phyloP scores from a whole-genome alignment of 2,329 filamentous ascomycete species.

The Grosmannia huntii region DNA sequence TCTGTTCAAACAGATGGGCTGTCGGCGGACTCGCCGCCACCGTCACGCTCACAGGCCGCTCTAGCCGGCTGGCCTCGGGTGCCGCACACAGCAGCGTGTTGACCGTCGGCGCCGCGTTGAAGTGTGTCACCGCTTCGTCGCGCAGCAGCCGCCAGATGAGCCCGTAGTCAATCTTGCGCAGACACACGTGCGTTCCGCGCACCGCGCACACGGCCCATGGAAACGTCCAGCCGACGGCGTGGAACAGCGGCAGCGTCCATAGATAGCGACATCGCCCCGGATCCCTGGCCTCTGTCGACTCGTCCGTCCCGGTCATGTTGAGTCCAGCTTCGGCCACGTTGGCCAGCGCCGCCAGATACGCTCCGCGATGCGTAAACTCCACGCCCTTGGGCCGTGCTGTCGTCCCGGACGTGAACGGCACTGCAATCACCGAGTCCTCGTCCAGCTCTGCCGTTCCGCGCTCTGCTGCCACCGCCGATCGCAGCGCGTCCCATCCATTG shows the following conservation, averaged over 20 bases:
- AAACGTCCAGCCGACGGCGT: slow-evolving; percentile 70
- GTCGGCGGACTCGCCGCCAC: slow-evolving; percentile 88
- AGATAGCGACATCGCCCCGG: slow-evolving; percentile 65
- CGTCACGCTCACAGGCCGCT: slow-evolving; percentile 66
- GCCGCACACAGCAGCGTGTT: slow-evolving; percentile 84
- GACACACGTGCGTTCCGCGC: slow-evolving; percentile 85
- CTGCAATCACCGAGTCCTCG: slow-evolving; percentile 71
- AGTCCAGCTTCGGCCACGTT: slow-evolving; percentile 85
- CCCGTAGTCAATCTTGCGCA: slow-evolving; percentile 90
- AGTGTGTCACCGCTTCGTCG: slow-evolving; percentile 80
- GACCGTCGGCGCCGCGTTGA: slow-evolving; percentile 90
- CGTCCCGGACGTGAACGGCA: slow-evolving; percentile 90
- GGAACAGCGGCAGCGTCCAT: slow-evolving; percentile 85
- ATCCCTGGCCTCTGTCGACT: slow-evolving; percentile 14
- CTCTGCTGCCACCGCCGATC: slow-evolving; percentile 34
- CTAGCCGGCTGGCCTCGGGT: slow-evolving; percentile 57
- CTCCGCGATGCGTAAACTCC: slow-evolving; percentile 77
- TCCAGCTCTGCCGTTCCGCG: slow-evolving; percentile 31
- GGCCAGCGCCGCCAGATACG: slow-evolving; percentile 70
- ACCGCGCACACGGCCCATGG: slow-evolving; percentile 84
- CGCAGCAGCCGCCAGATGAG: slow-evolving; percentile 85
- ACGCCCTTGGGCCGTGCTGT: slow-evolving; percentile 89
- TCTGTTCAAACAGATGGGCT: slow-evolving; percentile 82
- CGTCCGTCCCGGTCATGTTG: slow-evolving; percentile 30
- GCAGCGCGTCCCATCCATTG: slow-evolving; percentile 66